A percentile compares a stretch with the other conserved stretches of the same genome.
phyloP scores from a whole-genome alignment of 73 alveolate species.

The Blepharisma stoltei region DNA sequence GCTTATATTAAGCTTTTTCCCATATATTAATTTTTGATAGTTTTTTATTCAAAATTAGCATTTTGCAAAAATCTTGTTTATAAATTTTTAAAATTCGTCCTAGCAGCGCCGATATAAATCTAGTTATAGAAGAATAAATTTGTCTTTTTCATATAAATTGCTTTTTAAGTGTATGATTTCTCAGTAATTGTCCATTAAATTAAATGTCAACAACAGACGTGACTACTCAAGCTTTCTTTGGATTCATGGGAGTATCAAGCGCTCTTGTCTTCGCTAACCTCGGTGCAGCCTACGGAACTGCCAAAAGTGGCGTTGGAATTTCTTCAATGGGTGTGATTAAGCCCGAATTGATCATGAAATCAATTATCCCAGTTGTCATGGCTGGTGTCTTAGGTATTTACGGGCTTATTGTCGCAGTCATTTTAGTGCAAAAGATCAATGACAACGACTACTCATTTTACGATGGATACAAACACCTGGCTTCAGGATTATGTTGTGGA shows the following conservation, averaged over 20 bases:
- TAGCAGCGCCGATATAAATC: too few relatives aligned
- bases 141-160: too few relatives aligned
- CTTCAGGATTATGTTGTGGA: slow-evolving; percentile 97
- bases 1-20: too few relatives aligned
- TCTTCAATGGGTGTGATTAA: slow-evolving; percentile 98
- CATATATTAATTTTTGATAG: too few relatives aligned
- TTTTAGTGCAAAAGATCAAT: slow-evolving; percentile 64
- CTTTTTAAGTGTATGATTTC: too few relatives aligned
- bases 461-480: slow-evolving; percentile 91
- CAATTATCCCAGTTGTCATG: slow-evolving; percentile 99
- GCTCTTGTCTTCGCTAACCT: slow-evolving; percentile 59
- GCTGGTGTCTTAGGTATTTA: slow-evolving; percentile 99
- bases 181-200: too few relatives aligned
- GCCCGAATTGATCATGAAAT: slow-evolving; percentile 97
- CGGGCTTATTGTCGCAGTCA: slow-evolving; percentile 98
- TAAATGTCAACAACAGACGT: slow-evolving; percentile 1
- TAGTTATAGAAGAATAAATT: too few relatives aligned
- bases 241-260: slow-evolving; percentile 57
- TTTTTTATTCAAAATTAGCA: too few relatives aligned
- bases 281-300: slow-evolving; percentile 70
- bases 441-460: slow-evolving; percentile 60
- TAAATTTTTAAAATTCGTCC: too few relatives aligned
- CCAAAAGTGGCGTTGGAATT: slow-evolving; percentile 99
- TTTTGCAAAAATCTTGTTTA: too few relatives aligned
- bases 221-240: slow-evolving; percentile 53